Evolutionary conservation across 176 grass and related monocot genomes (phyloP).

Genomic region (Cenchrus americanus): DNA sequence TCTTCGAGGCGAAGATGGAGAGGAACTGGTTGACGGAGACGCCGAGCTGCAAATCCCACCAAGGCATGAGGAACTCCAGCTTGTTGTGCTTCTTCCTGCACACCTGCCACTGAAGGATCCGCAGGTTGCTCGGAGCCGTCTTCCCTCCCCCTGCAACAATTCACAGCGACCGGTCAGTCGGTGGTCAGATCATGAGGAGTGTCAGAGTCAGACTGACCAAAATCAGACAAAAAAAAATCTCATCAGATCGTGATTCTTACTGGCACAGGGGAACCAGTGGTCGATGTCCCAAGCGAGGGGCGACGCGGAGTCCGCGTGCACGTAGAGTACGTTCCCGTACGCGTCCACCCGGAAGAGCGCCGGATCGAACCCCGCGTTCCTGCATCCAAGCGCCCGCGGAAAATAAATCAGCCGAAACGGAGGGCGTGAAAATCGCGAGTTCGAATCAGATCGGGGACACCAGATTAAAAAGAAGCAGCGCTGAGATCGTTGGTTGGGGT

Average conservation of each 20-base stretch:
- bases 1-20: slow-evolving; percentile 74
- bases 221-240: neutral
- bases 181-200: neutral
- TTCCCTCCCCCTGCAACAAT: slow-evolving; percentile 67
- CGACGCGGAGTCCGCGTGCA: slow-evolving; percentile 81
- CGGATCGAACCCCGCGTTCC: slow-evolving; percentile 96
- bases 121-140: slow-evolving; percentile 88
- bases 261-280: slow-evolving; percentile 86
- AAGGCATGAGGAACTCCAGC: slow-evolving; percentile 85
- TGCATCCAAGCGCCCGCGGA: slow-evolving; percentile 19
- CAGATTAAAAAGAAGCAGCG: too few species aligned
- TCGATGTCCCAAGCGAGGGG: slow-evolving; percentile 90
- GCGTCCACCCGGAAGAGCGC: slow-evolving; percentile 83
- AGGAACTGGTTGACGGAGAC: slow-evolving; percentile 92
- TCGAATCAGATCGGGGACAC: neutral
- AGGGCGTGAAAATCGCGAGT: neutral
- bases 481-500: neutral
- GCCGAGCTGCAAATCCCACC: slow-evolving; percentile 98
- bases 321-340: slow-evolving; percentile 90
- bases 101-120: slow-evolving; percentile 83
- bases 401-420: neutral
- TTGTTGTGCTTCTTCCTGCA: slow-evolving; percentile 77
- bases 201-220: neutral
- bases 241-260: slow-evolving; percentile 34
- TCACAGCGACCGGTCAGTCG: neutral